Base-by-base conservation (phyloP, 768 basidiomycete genomes). In the Pholiota molesta region DNA sequence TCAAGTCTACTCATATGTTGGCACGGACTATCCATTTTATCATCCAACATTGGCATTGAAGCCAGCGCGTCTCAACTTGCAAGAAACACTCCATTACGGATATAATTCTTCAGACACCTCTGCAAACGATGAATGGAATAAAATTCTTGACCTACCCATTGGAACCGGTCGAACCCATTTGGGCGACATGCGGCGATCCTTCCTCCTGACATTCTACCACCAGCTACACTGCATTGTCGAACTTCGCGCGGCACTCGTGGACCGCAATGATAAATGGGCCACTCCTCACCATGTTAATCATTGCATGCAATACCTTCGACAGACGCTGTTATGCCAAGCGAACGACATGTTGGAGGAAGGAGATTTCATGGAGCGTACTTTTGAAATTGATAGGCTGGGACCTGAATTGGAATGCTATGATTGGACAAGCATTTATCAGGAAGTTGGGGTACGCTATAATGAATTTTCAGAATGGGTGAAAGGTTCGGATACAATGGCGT, bases 221-320 rank as follows among this genome's bases (percentile, higher is more conserved):
- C 72, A 74, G 54, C 53, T 70, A 47, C 73, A 73, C 55, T 74
- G 73, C 57, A 47, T 74, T 10, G 62, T 63, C 13, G 56, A 63
- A 31, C 63, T 73, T n/a, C 63, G 69, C 13, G 23, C 55, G 11
- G 72, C 66, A 1, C 57, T 73, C 8, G 37, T 66, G 19, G 56
- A 73, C 44, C 58, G 62, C 21, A 61, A 63, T n/a, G 52, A 64
- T 33, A 44, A 26, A 2, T 40, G 44, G 33, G 66, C 70, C 3
- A 64, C 54, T 5, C 40, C 57, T 3, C 57, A 61, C 14, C 76
- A 77, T 42, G 45, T 72, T 3, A 63, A 69, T 0, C 78, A 79
- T 55, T 79, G 78, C 54, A 52, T 78, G 2, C 69, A 74, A 40
- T 78, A 77, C 61, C 64, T 78, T 7, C 66, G 76, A 3, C 76